These are phyloP conservation scores for Penicillium sp. DNA, from an alignment of 2,329 filamentous ascomycete species.

Conservation along the genomic window DNA sequence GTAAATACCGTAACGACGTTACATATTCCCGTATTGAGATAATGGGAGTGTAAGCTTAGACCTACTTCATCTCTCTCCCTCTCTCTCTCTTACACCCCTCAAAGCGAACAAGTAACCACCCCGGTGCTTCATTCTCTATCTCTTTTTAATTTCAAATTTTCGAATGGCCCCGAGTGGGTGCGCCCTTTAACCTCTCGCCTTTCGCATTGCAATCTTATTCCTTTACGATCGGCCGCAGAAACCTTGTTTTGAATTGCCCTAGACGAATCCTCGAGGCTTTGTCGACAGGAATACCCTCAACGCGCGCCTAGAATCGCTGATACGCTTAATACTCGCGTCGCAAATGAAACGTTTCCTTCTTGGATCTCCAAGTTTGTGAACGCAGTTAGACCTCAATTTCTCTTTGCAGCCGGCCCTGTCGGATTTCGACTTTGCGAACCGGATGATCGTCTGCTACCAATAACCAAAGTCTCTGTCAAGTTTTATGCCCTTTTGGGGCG, in stretches of 20 bases:
- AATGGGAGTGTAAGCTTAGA: constrained; percentile 3
- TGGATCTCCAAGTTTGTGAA: constrained; percentile 7
- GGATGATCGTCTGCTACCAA: constrained; percentile 28
- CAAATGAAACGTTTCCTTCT: constrained; percentile 9
- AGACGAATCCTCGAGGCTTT: not conserved
- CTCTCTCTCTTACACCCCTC: constrained; percentile 3
- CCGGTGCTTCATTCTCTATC: constrained; percentile 3
- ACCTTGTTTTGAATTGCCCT: constrained; percentile 3
- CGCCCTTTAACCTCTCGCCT: constrained; percentile 7
- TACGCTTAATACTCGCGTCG: not conserved
- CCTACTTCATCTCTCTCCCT: not conserved
- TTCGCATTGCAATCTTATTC: constrained; percentile 3
- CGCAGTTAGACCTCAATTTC: not conserved
- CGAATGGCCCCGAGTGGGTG: constrained; percentile 28
- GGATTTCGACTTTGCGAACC: constrained; percentile 27
- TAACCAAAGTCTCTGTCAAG: constrained; percentile 15
- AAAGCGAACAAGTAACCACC: constrained; percentile 6
- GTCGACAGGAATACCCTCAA: not conserved
- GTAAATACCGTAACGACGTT: constrained; percentile 4
- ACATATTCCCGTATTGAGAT: constrained; percentile 6
- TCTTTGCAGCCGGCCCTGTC: constrained; percentile 19
- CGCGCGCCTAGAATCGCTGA: not conserved
- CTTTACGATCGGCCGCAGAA: constrained; percentile 4
- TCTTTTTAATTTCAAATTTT: constrained; percentile 4
- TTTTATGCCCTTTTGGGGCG: constrained; percentile 32